These are phyloP conservation scores for Craterostigma plantagineum DNA, from an alignment of 257 asterid species.

Conservation along the genomic window DNA sequence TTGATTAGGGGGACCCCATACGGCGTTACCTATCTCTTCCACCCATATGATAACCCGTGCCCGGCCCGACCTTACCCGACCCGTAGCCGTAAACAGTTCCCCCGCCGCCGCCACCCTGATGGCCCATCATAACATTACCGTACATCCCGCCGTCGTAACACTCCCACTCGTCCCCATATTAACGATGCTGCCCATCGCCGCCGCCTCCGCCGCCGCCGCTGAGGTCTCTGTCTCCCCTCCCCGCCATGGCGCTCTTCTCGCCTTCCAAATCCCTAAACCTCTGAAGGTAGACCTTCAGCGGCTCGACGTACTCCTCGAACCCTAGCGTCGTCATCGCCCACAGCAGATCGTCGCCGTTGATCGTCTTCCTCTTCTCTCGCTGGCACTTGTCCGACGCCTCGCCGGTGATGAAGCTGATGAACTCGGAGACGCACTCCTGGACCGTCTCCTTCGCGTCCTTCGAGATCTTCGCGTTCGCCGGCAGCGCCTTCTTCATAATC, in stretches of 20 bases:
- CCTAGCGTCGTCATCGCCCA: constrained; percentile 72
- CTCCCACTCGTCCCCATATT: constrained; percentile 19
- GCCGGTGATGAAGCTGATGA: constrained; percentile 57
- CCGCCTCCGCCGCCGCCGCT: constrained; percentile 17
- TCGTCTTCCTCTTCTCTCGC: constrained; percentile 49
- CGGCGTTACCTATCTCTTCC: constrained; percentile 13
- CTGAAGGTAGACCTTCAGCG: constrained; percentile 38
- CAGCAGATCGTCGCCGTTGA: constrained; percentile 50
- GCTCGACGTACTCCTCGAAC: constrained; percentile 52
- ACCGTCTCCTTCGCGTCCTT: constrained; percentile 59
- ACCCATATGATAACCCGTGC: constrained; percentile 8
- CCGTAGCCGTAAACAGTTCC: constrained; percentile 15
- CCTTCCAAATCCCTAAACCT: constrained; percentile 55
- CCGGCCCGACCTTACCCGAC: constrained; percentile 19
- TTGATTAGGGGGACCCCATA: not conserved
- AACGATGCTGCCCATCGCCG: constrained; percentile 13
- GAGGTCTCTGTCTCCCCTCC: constrained; percentile 18
- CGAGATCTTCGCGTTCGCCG: constrained; percentile 57
- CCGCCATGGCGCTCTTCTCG: constrained; percentile 37
- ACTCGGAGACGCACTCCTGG: constrained; percentile 62
- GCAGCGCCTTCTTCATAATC: constrained; percentile 50
- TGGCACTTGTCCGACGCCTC: constrained; percentile 65
- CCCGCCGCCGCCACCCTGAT: constrained; percentile 1
- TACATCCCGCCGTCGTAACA: constrained; percentile 15
- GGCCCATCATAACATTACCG: constrained; percentile 6